Evolutionary conservation across 1,139 yeast genomes (phyloP).

Genomic region (Groenewaldozyma auringiensis): DNA sequence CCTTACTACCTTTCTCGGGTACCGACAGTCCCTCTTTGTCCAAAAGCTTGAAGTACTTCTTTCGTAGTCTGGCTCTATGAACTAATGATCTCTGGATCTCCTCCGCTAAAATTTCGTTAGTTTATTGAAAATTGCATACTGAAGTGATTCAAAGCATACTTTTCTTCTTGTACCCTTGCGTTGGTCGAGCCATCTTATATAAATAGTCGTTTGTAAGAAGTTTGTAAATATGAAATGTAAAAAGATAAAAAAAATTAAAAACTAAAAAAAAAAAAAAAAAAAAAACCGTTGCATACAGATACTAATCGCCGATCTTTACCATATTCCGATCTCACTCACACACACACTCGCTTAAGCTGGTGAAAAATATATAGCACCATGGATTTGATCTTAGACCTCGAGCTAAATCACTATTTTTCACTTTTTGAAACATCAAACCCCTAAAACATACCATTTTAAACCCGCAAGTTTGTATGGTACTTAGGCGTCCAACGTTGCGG

Average conservation of each 20-base stretch:
- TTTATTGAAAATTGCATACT: not conserved
- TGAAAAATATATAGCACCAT: not conserved
- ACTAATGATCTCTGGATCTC: constrained; percentile 72
- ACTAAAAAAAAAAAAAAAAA: constrained; percentile 5
- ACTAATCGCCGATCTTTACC: not conserved
- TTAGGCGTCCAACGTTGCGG: not conserved
- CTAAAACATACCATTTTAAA: too few relatives aligned
- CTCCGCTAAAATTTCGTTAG: constrained; percentile 11
- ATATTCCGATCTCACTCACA: not conserved
- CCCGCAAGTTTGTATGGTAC: not conserved
- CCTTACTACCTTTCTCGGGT: constrained; percentile 36
- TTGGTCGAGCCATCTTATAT: constrained; percentile 2
- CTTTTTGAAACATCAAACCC: not conserved
- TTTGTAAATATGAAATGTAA: not conserved
- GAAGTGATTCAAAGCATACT: constrained; percentile 7
- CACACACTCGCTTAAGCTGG: not conserved
- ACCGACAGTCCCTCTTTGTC: constrained; percentile 45
- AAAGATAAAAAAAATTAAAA: not conserved
- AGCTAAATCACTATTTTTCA: too few relatives aligned
- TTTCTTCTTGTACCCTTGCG: constrained; percentile 12
- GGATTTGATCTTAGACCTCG: too few relatives aligned
- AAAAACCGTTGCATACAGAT: not conserved
- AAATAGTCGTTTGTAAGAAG: not conserved
- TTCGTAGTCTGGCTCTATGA: constrained; percentile 77
- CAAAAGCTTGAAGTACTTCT: constrained; percentile 70